phyloP scores from a whole-genome alignment of 148 eudicot species.

The Fagopyrum homotropicum region DNA sequence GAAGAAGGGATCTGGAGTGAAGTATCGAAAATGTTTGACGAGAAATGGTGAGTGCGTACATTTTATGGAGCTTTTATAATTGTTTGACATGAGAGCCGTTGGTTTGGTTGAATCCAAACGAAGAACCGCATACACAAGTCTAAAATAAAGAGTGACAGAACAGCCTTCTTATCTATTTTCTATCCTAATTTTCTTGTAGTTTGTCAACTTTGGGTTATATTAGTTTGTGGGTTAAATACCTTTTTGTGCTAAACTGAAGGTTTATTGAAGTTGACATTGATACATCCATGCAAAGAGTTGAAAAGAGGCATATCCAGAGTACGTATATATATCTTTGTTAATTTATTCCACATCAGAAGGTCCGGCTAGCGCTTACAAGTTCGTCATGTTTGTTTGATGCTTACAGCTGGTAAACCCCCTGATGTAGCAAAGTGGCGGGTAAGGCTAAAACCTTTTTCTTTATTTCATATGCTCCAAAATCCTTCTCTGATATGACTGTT shows the following conservation, averaged over 20 bases:
- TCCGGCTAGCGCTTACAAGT: conserved; percentile 8
- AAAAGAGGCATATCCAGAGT: conserved; percentile 81
- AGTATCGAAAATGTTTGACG: conserved; percentile 67
- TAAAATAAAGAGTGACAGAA: neutral
- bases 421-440: conserved; percentile 92
- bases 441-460: conserved; percentile 21
- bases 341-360: neutral
- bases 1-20: conserved; percentile 78
- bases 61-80: neutral
- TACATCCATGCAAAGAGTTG: conserved; percentile 71
- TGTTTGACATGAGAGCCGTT: neutral
- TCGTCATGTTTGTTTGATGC: conserved; percentile 6
- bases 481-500: neutral
- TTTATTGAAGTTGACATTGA: conserved; percentile 77
- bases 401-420: conserved; percentile 55
- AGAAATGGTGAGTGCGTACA: conserved; percentile 58
- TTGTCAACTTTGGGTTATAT: neutral
- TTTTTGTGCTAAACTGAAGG: conserved; percentile 34
- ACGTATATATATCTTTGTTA: conserved; percentile 15
- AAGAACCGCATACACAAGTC: neutral
- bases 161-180: neutral
- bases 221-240: neutral
- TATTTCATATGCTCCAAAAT: neutral
- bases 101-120: neutral
- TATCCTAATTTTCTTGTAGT: neutral